These are phyloP conservation scores for Solanum corneliomulleri DNA, from an alignment of 257 asterid genomes.

Conservation along the genomic window DNA sequence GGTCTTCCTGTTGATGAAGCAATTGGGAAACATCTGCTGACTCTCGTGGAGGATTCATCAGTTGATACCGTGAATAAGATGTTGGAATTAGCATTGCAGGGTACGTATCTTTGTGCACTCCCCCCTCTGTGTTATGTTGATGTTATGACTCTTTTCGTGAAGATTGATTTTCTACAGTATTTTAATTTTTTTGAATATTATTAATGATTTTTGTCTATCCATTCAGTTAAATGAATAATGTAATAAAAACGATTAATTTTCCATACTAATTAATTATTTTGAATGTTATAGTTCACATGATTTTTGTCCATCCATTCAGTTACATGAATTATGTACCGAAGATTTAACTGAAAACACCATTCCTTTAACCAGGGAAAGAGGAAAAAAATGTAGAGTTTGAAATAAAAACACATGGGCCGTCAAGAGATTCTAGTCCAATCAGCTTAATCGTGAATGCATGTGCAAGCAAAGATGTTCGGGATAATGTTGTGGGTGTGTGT, in stretches of 20 bases:
- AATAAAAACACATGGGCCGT: constrained; percentile 57
- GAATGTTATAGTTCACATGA: not conserved
- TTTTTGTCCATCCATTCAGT: not conserved
- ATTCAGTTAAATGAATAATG: not conserved
- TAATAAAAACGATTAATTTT: not conserved
- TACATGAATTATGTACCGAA: not conserved
- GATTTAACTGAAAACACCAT: not conserved
- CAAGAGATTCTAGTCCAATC: constrained; percentile 54
- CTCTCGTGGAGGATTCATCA: constrained; percentile 76
- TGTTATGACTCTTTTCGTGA: not conserved
- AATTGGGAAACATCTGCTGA: constrained; percentile 63
- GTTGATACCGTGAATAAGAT: constrained; percentile 59
- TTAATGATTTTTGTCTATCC: not conserved
- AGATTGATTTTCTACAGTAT: not conserved
- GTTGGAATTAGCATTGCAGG: constrained; percentile 65
- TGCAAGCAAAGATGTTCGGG: constrained; percentile 79
- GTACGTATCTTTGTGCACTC: constrained; percentile 18
- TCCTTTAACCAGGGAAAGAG: constrained; percentile 55
- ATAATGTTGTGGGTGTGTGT: constrained; percentile 83
- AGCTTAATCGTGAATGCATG: constrained; percentile 85
- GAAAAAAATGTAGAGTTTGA: constrained; percentile 74
- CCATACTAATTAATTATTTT: not conserved
- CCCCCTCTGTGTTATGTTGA: not conserved
- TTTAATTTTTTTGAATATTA: not conserved
- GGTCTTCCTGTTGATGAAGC: constrained; percentile 73